Base-by-base conservation (phyloP, 352 stramenopile species). In the Phytophthora ohioensis region DNA sequence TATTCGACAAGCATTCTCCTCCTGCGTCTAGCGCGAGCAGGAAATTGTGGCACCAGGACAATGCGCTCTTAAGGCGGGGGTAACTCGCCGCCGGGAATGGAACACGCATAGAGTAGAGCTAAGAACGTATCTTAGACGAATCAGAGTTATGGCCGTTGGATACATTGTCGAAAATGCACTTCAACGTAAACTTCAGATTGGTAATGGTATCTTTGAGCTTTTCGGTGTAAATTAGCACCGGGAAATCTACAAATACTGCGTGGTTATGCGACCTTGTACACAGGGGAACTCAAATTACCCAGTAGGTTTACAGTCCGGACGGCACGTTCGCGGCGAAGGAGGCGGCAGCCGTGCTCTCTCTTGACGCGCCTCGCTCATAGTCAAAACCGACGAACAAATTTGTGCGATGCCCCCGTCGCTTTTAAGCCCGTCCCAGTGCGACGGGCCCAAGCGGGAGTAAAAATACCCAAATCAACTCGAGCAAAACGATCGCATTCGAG, bases 151-250 rank as follows among this genome's bases (percentile, higher is more conserved):
- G 46, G 27, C 64, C 56, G 64, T 68, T 72, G 46, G 32, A 35
- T 61, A 41, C 30, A 57, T 21, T 66, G 39, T 12, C 51, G 49
- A 27, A 43, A 32, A 39, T 49, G 32, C 52, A 67, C 53, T 64
- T 64, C 42, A 69, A 68, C 51, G 51, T 68, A 64, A 70, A 67
- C 56, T 72, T 72, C 64, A 71, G 55, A 42, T 35, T 57, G 42
- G 56, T 67, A 72, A 63, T 27, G 31, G 46, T 30, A 31, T 39
- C 15, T 45, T 17, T 15, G 15, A 49, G 17, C 4, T 9, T 64
- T 65, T 61, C 64, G 56, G 57, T 67, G 63, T 65, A 36, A 32
- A 59, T 38, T n/a, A 54, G 63, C 63, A 70, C 46, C 62, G 36
- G 54, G 30, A 69, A 47, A 46, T 60, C 48, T 31, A 59, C 58